Evolutionary conservation across 768 basidiomycete species (phyloP).

Genomic region (Pisolithus microcarpus): DNA sequence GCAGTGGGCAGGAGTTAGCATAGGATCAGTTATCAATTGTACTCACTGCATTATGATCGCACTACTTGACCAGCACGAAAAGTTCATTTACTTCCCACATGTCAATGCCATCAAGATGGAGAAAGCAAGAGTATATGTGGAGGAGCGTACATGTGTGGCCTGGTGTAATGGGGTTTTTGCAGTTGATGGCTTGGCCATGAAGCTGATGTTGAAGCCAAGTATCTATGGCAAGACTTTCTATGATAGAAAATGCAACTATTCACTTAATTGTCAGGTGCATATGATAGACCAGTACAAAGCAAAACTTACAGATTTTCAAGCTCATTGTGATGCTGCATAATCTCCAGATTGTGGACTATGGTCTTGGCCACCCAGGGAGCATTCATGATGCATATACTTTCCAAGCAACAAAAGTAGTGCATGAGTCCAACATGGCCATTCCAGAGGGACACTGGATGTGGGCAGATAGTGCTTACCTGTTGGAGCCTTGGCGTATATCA

Average conservation of each 20-base stretch:
- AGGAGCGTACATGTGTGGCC: constrained; percentile 20
- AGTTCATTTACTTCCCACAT: constrained; percentile 1
- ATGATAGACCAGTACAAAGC: background rate
- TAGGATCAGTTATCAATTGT: constrained; percentile 10
- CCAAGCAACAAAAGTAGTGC: too few species aligned
- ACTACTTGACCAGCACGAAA: constrained; percentile 8
- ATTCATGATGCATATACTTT: too few species aligned
- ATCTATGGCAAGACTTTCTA: constrained; percentile 9
- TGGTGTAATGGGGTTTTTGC: constrained; percentile 33
- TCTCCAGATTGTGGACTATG: too few species aligned
- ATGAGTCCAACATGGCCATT: too few species aligned
- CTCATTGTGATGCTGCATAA: constrained; percentile 9
- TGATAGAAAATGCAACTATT: constrained; percentile 2
- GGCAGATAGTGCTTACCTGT: too few species aligned
- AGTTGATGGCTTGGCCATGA: constrained; percentile 30
- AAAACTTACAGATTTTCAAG: background rate
- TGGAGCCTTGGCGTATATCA: too few species aligned
- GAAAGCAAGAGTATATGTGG: constrained; percentile 26
- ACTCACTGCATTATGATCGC: constrained; percentile 13
- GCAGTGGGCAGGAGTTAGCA: background rate
- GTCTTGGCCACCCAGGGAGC: too few species aligned
- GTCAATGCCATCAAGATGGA: background rate
- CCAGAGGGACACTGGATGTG: too few species aligned
- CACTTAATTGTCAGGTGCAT: constrained; percentile 14
- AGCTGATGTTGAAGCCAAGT: constrained; percentile 7